phyloP scores from a whole-genome alignment of 2,329 filamentous ascomycete species.

The Dothiorella sarmentorum region DNA sequence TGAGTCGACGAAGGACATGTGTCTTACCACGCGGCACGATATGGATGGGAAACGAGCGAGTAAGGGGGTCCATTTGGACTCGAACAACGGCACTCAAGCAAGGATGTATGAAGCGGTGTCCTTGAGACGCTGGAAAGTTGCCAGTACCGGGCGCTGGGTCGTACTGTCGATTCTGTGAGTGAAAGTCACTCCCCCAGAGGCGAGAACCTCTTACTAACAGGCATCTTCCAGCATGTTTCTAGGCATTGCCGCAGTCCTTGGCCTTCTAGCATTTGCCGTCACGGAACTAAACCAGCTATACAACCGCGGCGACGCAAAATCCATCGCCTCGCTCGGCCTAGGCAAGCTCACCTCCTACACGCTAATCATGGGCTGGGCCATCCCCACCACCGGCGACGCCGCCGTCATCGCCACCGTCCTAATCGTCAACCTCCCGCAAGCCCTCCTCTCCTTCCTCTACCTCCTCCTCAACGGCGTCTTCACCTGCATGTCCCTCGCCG shows the following conservation, averaged over 20 bases:
- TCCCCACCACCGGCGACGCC: background rate
- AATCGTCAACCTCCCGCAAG: constrained; percentile 48
- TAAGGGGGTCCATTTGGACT: background rate
- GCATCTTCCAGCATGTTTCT: background rate
- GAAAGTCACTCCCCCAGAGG: background rate
- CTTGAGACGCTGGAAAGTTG: background rate
- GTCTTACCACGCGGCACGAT: background rate
- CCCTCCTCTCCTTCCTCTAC: constrained; percentile 47
- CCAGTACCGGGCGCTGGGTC: background rate
- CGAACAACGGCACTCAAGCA: background rate
- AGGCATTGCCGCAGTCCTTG: background rate
- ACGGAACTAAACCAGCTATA: background rate
- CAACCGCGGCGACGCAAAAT: background rate
- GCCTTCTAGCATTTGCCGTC: background rate
- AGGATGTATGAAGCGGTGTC: no score
- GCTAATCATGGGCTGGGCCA: background rate
- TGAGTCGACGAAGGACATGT: background rate
- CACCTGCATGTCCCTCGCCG: constrained; percentile 45
- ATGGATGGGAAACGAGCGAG: background rate
- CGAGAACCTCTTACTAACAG: background rate
- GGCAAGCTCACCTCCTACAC: background rate
- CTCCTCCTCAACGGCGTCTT: constrained; percentile 44
- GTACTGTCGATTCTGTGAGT: background rate
- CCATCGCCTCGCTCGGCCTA: background rate
- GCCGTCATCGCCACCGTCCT: constrained; percentile 26